Evolutionary conservation across 352 stramenopile species (phyloP).

Genomic region (Globisporangium cylindrosporum): DNA sequence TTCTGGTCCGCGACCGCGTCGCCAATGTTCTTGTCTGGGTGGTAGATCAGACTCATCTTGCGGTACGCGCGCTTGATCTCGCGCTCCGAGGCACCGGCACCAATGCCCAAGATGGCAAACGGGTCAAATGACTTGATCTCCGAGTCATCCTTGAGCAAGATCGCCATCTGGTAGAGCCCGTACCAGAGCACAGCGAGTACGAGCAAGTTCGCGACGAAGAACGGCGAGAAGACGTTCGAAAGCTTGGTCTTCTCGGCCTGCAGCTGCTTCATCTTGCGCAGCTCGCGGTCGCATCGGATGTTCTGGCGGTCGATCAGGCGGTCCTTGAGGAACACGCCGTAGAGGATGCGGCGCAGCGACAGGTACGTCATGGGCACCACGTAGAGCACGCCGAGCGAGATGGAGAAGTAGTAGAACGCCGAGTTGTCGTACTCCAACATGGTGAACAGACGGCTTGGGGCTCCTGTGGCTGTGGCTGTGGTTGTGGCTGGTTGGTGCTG

Average conservation of each 20-base stretch:
- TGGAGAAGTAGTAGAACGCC: conserved; percentile 99
- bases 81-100: conserved; percentile 84
- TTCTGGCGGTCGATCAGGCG: conserved; percentile 81
- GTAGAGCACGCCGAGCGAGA: conserved; percentile 96
- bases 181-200: conserved; percentile 76
- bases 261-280: conserved; percentile 84
- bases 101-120: conserved; percentile 96
- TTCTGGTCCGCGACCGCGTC: conserved; percentile 97
- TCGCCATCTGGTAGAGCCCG: conserved; percentile 86
- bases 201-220: conserved; percentile 76
- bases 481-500: neutral
- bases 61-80: conserved; percentile 96
- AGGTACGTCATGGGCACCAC: conserved; percentile 94
- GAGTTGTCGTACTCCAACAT: conserved; percentile 99
- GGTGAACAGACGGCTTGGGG: conserved; percentile 4
- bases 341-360: conserved; percentile 75
- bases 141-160: conserved; percentile 92
- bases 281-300: conserved; percentile 80
- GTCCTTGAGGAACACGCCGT: conserved; percentile 89
- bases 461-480: neutral
- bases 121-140: conserved; percentile 99
- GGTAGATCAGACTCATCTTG: conserved; percentile 91
- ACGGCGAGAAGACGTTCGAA: conserved; percentile 76
- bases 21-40: conserved; percentile 97
- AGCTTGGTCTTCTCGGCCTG: conserved; percentile 83